These are phyloP conservation scores for Ambrosia hybrid DNA, from an alignment of 140 eudicot genomes.

Conservation along the genomic window DNA sequence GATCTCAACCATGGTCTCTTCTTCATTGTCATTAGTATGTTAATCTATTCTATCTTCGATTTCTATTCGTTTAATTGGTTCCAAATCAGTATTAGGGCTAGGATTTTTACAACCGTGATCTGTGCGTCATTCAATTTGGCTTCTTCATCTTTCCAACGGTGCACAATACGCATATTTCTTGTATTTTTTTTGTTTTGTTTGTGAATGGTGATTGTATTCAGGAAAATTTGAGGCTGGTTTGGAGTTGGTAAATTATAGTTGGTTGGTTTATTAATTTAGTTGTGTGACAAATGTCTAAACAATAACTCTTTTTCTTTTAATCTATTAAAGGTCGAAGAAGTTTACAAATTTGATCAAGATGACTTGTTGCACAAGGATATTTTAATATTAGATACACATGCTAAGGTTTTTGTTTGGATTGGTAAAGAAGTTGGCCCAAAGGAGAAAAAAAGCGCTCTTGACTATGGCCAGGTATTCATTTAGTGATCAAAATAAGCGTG, in stretches of 20 bases:
- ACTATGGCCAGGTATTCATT: slow-evolving; percentile 71
- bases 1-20: too few species aligned
- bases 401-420: slow-evolving; percentile 88
- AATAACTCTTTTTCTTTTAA: background rate
- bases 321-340: slow-evolving; percentile 66
- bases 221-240: slow-evolving; percentile 87
- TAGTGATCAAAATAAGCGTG: background rate
- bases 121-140: too few species aligned
- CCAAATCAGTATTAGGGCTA: too few species aligned
- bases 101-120: too few species aligned
- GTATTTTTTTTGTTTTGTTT: slow-evolving; percentile 26
- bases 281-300: slow-evolving; percentile 13
- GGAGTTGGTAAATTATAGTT: background rate
- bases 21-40: too few species aligned
- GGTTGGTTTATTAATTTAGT: background rate
- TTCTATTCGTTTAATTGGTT: too few species aligned
- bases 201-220: slow-evolving; percentile 39
- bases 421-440: slow-evolving; percentile 79
- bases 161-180: too few species aligned
- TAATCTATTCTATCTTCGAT: too few species aligned
- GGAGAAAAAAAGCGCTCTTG: slow-evolving; percentile 80
- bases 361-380: slow-evolving; percentile 91
- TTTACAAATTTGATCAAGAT: slow-evolving; percentile 92
- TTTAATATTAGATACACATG: slow-evolving; percentile 86
- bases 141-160: too few species aligned